These are phyloP conservation scores for Plasmodium coatneyi DNA, from an alignment of 169 alveolate genomes.

Conservation along the genomic window DNA sequence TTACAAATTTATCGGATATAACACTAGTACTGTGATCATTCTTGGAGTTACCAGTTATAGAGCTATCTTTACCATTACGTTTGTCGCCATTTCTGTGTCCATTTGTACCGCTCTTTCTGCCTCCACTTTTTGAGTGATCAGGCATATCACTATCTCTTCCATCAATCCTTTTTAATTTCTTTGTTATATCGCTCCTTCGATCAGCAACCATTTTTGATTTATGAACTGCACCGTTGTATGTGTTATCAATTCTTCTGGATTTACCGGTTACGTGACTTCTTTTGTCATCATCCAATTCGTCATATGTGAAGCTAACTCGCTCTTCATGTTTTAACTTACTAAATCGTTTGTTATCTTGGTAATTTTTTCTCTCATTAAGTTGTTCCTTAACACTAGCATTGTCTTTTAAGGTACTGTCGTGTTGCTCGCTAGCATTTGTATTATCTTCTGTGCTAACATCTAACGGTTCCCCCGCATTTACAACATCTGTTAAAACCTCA, in stretches of 20 bases:
- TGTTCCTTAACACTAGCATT: background rate
- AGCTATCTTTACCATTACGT: background rate
- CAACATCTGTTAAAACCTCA: background rate
- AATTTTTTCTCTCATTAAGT: background rate
- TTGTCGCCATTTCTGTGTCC: background rate
- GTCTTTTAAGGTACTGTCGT: background rate
- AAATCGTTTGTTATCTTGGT: background rate
- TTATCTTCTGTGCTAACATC: background rate
- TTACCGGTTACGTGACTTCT: background rate
- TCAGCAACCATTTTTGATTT: background rate
- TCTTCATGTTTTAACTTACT: background rate
- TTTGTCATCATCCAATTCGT: background rate
- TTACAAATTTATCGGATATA: background rate
- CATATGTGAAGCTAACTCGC: background rate
- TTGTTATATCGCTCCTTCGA: background rate
- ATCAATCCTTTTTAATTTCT: background rate
- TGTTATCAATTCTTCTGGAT: background rate
- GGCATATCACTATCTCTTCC: background rate
- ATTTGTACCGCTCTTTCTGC: background rate
- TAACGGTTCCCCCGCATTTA: background rate
- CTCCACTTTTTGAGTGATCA: background rate
- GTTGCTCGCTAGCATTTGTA: background rate
- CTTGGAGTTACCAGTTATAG: background rate
- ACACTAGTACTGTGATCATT: background rate
- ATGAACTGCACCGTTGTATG: background rate